phyloP scores from a whole-genome alignment of 345 rosid genomes.

The Raphanus raphanistrum region DNA sequence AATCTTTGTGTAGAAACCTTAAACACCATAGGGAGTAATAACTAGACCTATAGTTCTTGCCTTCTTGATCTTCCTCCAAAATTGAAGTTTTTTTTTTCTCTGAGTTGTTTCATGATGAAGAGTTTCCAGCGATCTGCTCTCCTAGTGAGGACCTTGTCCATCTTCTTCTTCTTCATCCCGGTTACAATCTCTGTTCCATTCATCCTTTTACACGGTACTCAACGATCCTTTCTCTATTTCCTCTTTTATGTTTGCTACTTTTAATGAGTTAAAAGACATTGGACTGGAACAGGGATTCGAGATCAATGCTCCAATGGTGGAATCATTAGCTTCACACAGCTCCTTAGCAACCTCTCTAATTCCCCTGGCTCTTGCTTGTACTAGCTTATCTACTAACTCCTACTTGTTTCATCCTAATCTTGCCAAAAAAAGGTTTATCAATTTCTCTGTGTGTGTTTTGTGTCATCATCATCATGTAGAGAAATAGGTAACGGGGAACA shows the following conservation, averaged over 20 bases:
- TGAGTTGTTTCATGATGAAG: slow-evolving; percentile 13
- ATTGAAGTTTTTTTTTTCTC: neutral
- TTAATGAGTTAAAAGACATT: neutral
- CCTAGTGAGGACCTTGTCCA: slow-evolving; percentile 36
- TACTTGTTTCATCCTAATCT: neutral
- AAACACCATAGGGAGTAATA: neutral
- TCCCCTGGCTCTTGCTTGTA: slow-evolving; percentile 66
- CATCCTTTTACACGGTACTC: neutral
- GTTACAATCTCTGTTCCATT: neutral
- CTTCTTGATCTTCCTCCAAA: neutral
- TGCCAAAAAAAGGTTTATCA: neutral
- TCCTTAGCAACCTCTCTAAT: slow-evolving; percentile 53
- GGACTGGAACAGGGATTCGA: slow-evolving; percentile 13
- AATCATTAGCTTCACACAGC: slow-evolving; percentile 57
- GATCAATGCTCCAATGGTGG: slow-evolving; percentile 67
- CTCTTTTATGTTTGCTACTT: neutral
- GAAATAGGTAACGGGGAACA: neutral
- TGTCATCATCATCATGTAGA: slow-evolving; percentile 12
- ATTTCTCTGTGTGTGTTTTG: neutral
- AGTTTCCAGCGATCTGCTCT: slow-evolving; percentile 4
- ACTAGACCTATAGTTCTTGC: neutral
- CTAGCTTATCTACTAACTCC: neutral
- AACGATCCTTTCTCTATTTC: neutral
- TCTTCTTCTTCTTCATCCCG: slow-evolving; percentile 24
- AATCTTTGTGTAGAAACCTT: too few relatives aligned